Evolutionary conservation across 495 filamentous ascomycete species (phyloP), one percentile per base, ranked within the genome.

Genomic region (Durotheca rogersii): DNA sequence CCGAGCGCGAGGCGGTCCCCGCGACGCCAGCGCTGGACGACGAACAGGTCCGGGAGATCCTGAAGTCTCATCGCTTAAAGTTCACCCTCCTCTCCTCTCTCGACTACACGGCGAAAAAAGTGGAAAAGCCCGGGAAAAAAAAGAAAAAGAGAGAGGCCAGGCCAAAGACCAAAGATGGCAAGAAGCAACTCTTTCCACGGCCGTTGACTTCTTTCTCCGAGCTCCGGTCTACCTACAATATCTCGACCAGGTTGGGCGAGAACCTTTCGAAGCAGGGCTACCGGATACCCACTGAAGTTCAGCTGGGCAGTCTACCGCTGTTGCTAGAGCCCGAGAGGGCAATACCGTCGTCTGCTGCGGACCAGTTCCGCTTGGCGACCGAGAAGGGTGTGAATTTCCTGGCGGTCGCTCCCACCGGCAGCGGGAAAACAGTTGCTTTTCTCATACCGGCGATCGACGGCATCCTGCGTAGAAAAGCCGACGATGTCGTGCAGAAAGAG

Each of bases 351-450:
- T 47, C 62, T 7, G 56, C 39, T 16, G 60, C 54, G 15, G 42
- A 58, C 7, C 62, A 71, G 3, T 39, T 71, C 4, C 50, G 58
- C n/a, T 56, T 60, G 23, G 32, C 48, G 18, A 51, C 48, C 3
- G 47, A 47, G 15, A 43, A 54, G 23, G 69, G 64, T 3, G 53
- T 88, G 2, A 85, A 97, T 76, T 80, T 98, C 21, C 61, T 98
- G 25, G 84, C 86, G 2, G 84, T 96, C 25, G 93, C 93, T 10
- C 94, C 94, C 2, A 99, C 93, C 2, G 93, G 93, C 14, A 96
- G 90, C 62, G 93, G 93, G n/a, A 99, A 99, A 72, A 97, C 93
- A 0, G 67, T 97, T 44, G 87, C 89, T 2, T 99, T 96, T 60
- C 67, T 97, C 63, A 86, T 99, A 18, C 89, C 90, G 0, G 76